These are phyloP conservation scores for Fusarium miscanthi DNA, from an alignment of 2,329 filamentous ascomycete species.

Conservation along the genomic window DNA sequence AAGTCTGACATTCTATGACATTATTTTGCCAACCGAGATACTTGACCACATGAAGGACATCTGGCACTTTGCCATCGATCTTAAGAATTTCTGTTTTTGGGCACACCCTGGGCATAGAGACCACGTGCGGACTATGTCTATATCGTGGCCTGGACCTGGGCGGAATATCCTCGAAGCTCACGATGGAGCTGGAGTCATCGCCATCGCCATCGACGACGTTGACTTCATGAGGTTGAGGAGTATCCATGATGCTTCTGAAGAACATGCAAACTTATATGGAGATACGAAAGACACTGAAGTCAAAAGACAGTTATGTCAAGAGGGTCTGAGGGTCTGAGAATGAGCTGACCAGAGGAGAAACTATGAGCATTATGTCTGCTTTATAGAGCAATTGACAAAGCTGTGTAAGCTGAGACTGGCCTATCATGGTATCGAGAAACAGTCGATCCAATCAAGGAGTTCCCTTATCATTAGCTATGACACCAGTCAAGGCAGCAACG, in stretches of 20 bases:
- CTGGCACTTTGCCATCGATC: conserved; percentile 53
- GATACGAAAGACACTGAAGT: neutral
- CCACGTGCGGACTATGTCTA: neutral
- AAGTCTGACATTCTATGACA: conserved; percentile 52
- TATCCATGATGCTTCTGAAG: conserved; percentile 25
- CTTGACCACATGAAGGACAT: conserved; percentile 56
- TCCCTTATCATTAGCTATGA: neutral
- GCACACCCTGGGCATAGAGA: neutral
- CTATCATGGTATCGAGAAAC: neutral
- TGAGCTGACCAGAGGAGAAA: neutral
- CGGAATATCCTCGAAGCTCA: conserved; percentile 40
- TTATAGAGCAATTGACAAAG: conserved; percentile 14
- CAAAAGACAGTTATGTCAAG: neutral
- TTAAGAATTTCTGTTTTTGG: conserved; percentile 32
- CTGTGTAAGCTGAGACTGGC: neutral
- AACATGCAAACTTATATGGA: neutral
- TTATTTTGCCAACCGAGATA: conserved; percentile 51
- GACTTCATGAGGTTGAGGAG: conserved; percentile 21
- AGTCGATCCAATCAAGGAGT: conserved; percentile 1
- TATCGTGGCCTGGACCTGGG: neutral
- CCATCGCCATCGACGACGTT: conserved; percentile 5
- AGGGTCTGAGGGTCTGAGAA: neutral
- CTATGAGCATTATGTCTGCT: conserved; percentile 5
- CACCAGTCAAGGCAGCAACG: conserved; percentile 31
- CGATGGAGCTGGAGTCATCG: conserved; percentile 38